A percentile compares a stretch with the other conserved stretches of the same genome.
These are phyloP conservation scores for Alternaria sp. DNA, from an alignment of 2,329 filamentous ascomycete species.

Conservation along the genomic window DNA sequence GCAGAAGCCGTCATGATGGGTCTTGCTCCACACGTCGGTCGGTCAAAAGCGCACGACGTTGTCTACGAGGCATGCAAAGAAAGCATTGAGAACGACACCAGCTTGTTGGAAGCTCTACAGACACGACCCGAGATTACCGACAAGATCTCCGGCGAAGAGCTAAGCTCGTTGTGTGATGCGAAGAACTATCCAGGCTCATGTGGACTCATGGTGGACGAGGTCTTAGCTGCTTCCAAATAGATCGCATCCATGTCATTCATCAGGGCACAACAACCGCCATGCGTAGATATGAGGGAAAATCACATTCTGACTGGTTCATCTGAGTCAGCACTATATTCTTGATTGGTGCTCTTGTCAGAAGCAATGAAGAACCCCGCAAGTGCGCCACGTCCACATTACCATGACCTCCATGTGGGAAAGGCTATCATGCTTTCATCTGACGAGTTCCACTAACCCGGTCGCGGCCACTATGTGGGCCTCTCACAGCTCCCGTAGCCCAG, in stretches of 20 bases:
- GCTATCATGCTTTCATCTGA: conserved; percentile 5
- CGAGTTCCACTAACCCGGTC: conserved; percentile 30
- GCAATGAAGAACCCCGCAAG: conserved; percentile 16
- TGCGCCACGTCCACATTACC: conserved; percentile 10
- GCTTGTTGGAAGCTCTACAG: conserved; percentile 54
- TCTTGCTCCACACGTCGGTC: conserved; percentile 59
- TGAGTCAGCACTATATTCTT: conserved; percentile 11
- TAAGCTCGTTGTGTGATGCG: conserved; percentile 63
- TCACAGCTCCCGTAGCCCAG: conserved; percentile 18
- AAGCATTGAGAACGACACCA: conserved; percentile 54
- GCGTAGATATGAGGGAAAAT: neutral
- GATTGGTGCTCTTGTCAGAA: neutral
- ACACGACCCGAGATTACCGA: conserved; percentile 50
- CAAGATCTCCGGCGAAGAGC: conserved; percentile 53
- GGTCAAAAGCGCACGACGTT: conserved; percentile 62
- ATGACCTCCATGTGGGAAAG: conserved; percentile 7
- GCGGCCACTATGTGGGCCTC: conserved; percentile 18
- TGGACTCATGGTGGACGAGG: conserved; percentile 45
- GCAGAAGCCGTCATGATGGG: conserved; percentile 68
- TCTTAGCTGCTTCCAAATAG: conserved; percentile 39
- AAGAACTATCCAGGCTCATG: conserved; percentile 53
- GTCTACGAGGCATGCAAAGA: conserved; percentile 62
- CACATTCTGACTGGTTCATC: neutral
- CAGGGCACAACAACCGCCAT: neutral
- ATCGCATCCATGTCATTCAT: neutral